Percentiles rank a stretch among this genome's conserved stretches.
phyloP scores from a whole-genome alignment of 129 eudicot genomes.

The Cynara cardunculus region DNA sequence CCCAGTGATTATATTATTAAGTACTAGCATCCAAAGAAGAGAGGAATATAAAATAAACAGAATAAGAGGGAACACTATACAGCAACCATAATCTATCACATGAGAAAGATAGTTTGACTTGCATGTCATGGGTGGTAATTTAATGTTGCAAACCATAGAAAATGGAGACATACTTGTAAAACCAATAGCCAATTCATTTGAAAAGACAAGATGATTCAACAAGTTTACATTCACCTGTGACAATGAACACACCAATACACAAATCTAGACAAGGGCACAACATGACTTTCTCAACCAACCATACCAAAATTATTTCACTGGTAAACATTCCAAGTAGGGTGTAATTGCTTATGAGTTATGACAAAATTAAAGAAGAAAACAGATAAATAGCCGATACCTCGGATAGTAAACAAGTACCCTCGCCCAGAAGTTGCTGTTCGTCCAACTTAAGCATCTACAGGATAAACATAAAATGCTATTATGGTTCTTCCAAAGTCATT shows the following conservation, averaged over 20 bases:
- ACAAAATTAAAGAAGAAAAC: background rate
- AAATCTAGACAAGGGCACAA: background rate
- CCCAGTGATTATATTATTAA: background rate
- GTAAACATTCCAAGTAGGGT: background rate
- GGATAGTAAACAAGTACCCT: constrained; percentile 73
- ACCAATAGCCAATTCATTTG: too few relatives aligned
- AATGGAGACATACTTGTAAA: too few relatives aligned
- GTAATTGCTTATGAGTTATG: background rate
- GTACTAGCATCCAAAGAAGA: background rate
- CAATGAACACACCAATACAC: background rate
- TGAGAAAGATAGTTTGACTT: background rate
- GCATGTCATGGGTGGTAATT: too few relatives aligned
- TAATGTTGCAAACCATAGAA: too few relatives aligned
- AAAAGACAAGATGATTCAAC: background rate
- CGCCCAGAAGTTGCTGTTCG: constrained; percentile 91
- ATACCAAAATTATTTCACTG: background rate
- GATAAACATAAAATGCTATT: constrained; percentile 13
- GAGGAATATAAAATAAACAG: background rate
- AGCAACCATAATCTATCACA: background rate
- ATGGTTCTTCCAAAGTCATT: background rate
- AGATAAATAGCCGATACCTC: constrained; percentile 47
- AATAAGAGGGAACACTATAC: background rate
- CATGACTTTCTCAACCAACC: background rate
- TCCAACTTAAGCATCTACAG: constrained; percentile 85
- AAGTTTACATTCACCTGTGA: background rate